Conservation (phyloP, 352 stramenopile species). For the Elongisporangium undulatum region DNA sequence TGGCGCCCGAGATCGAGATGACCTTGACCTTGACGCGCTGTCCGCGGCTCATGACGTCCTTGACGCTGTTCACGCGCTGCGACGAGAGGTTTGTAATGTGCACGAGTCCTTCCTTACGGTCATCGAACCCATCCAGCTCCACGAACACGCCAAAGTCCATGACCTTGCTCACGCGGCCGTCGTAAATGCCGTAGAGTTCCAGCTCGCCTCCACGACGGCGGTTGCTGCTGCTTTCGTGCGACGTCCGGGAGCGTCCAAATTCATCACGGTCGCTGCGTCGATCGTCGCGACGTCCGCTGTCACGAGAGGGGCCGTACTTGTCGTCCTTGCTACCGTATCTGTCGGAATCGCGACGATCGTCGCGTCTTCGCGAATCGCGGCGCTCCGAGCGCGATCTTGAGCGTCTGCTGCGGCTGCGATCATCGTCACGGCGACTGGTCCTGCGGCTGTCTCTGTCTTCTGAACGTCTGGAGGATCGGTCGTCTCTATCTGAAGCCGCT, state of each 20-base stretch:
- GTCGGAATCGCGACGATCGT: constrained; percentile 3
- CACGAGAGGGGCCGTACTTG: constrained; percentile 8
- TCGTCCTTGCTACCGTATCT: constrained; percentile 1
- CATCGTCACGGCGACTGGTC: constrained; percentile 19
- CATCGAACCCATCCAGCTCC: constrained; percentile 75
- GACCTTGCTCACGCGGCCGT: constrained; percentile 91
- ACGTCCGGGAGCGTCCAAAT: constrained; percentile 7
- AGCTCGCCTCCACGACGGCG: constrained; percentile 30
- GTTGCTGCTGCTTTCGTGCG: constrained; percentile 15
- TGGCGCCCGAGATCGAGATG: constrained; percentile 88
- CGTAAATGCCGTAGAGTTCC: constrained; percentile 95
- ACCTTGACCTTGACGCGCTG: constrained; percentile 97
- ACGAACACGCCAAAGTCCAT: constrained; percentile 98
- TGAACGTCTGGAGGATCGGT: constrained; percentile 4
- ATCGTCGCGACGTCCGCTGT: constrained; percentile 11
- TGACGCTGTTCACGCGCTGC: constrained; percentile 82
- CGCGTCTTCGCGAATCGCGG: constrained; percentile 4
- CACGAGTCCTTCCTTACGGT: constrained; percentile 91
- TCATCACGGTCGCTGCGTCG: constrained; percentile 27
- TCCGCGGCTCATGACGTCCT: constrained; percentile 82
- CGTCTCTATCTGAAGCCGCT: background rate
- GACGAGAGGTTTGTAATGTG: constrained; percentile 93
- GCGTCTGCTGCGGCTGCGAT: constrained; percentile 26
- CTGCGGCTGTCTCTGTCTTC: constrained; percentile 12
- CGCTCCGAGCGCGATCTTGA: constrained; percentile 32